These are phyloP conservation scores for Malassezia slooffiae DNA, from an alignment of 1,284 basidiomycete species.

Conservation along the genomic window DNA sequence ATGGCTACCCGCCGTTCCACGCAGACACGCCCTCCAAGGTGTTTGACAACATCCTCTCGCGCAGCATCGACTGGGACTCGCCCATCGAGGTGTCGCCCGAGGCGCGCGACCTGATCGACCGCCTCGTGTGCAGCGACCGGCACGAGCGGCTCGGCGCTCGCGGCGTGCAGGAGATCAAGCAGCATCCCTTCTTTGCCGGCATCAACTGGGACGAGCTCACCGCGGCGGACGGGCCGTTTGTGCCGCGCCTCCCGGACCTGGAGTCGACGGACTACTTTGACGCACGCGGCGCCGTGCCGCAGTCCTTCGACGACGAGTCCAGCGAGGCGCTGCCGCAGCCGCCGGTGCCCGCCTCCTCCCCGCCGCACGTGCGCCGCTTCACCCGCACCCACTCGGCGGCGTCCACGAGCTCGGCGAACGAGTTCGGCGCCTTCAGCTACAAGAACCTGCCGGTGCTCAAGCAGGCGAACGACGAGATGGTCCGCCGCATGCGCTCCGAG, in stretches of 20 bases:
- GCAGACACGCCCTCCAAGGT: conserved; percentile 92
- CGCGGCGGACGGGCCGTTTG: conserved; percentile 79
- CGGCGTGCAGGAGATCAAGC: conserved; percentile 85
- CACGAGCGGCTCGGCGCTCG: conserved; percentile 68
- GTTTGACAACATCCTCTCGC: conserved; percentile 96
- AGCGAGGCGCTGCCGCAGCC: conserved; percentile 50
- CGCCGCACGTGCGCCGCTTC: no score
- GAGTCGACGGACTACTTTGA: conserved; percentile 99
- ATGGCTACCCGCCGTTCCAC: conserved; percentile 94
- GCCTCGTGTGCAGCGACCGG: conserved; percentile 73
- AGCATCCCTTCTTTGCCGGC: conserved; percentile 76
- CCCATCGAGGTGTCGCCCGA: conserved; percentile 69
- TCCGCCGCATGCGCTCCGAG: conserved; percentile 62
- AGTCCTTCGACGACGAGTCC: conserved; percentile 72
- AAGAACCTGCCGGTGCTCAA: conserved; percentile 94
- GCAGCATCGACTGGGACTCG: conserved; percentile 87
- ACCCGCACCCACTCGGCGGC: background rate
- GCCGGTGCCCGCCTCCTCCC: conserved; percentile 47
- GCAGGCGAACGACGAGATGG: conserved; percentile 96
- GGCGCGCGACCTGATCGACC: conserved; percentile 80
- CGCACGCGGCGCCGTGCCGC: conserved; percentile 75
- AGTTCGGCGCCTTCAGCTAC: conserved; percentile 96
- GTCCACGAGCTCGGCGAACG: conserved; percentile 49
- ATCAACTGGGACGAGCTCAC: conserved; percentile 90
- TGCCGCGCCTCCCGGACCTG: conserved; percentile 85